Evolutionary conservation across 2,329 filamentous ascomycete species (phyloP).

Genomic region (Lasiodiplodia sp.): DNA sequence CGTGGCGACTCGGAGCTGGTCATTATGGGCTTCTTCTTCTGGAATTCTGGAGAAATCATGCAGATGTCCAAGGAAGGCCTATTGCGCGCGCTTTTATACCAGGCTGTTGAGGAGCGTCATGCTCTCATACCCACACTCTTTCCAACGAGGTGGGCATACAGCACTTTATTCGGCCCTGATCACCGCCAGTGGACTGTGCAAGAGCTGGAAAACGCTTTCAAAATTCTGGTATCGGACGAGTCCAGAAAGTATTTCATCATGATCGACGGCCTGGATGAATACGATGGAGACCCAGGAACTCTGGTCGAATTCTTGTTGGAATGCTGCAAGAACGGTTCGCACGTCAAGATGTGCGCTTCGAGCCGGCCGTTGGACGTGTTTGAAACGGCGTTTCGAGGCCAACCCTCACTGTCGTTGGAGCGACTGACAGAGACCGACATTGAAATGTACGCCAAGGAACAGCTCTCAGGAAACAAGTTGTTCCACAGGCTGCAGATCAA

Average conservation of each 20-base stretch:
- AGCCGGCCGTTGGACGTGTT: slow-evolving; percentile 19
- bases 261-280: slow-evolving; percentile 31
- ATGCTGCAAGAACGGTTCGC: neutral
- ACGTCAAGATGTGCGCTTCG: slow-evolving; percentile 25
- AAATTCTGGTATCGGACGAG: neutral
- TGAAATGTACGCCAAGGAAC: slow-evolving; percentile 8
- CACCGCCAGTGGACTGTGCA: neutral
- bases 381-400: slow-evolving; percentile 4
- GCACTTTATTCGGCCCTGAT: neutral
- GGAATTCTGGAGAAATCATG: slow-evolving; percentile 27
- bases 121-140: slow-evolving; percentile 14
- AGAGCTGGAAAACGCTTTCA: slow-evolving; percentile 17
- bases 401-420: slow-evolving; percentile 27
- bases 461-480: neutral
- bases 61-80: slow-evolving; percentile 28
- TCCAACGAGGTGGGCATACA: slow-evolving; percentile 19
- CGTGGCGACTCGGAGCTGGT: neutral
- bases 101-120: slow-evolving; percentile 4
- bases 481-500: slow-evolving; percentile 17
- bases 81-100: slow-evolving; percentile 25
- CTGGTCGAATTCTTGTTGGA: neutral
- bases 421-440: slow-evolving; percentile 29
- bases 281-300: neutral
- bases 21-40: slow-evolving; percentile 29
- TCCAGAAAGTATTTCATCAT: slow-evolving; percentile 24